phyloP scores from a whole-genome alignment of 2,329 filamentous ascomycete genomes.

The Simplicillium sp. region DNA sequence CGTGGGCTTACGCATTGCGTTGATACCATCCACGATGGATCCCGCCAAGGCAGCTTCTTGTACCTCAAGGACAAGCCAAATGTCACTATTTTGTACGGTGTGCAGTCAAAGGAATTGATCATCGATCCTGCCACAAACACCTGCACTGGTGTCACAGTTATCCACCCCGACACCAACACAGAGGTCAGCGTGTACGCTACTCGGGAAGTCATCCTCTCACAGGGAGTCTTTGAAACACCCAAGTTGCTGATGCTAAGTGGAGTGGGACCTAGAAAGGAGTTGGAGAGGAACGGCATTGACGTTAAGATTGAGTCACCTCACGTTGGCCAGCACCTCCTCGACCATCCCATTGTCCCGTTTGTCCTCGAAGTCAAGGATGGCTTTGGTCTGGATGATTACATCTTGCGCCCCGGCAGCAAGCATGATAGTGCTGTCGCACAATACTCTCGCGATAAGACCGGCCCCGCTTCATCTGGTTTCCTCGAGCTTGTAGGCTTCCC shows the following conservation, averaged over 20 bases:
- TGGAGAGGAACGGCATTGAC: conserved; percentile 43
- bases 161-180: too few relatives aligned
- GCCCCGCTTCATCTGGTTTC: conserved; percentile 28
- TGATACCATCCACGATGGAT: conserved; percentile 46
- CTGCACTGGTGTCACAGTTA: too few relatives aligned
- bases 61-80: conserved; percentile 45
- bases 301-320: conserved; percentile 46
- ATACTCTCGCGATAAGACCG: conserved; percentile 28
- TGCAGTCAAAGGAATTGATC: conserved; percentile 42
- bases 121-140: conserved; percentile 30
- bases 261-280: conserved; percentile 45
- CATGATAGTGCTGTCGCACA: conserved; percentile 21
- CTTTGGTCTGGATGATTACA: conserved; percentile 26
- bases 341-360: conserved; percentile 46
- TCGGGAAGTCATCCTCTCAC: conserved; percentile 35
- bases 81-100: conserved; percentile 36
- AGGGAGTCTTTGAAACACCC: conserved; percentile 55
- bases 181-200: conserved; percentile 29
- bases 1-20: conserved; percentile 40
- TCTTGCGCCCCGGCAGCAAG: conserved; percentile 25
- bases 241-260: conserved; percentile 58
- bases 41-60: conserved; percentile 38
- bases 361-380: conserved; percentile 34
- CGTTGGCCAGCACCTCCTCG: conserved; percentile 54
- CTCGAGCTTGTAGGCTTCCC: conserved; percentile 45